Evolutionary conservation across 257 asterid genomes (phyloP).

Genomic region (Paulownia fortunei): DNA sequence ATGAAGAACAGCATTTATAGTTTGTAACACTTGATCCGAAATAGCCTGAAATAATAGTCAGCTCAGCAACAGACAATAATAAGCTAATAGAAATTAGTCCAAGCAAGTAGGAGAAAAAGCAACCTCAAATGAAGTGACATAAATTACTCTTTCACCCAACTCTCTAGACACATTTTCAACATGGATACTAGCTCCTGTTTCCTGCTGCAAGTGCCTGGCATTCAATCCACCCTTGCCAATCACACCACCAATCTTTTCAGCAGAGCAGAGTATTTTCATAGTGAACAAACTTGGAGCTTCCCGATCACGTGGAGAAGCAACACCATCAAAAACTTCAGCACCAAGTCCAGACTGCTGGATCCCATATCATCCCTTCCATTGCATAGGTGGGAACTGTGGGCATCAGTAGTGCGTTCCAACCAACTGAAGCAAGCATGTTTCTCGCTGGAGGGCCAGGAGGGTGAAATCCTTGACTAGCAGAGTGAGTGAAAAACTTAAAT

Average conservation of each 20-base stretch:
- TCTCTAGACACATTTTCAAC: slow-evolving; percentile 48
- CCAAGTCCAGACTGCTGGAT: slow-evolving; percentile 45
- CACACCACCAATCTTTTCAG: slow-evolving; percentile 65
- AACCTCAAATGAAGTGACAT: slow-evolving; percentile 66
- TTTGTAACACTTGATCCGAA: slow-evolving; percentile 56
- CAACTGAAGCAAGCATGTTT: slow-evolving; percentile 47
- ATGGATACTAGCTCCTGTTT: slow-evolving; percentile 59
- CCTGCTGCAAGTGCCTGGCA: slow-evolving; percentile 57
- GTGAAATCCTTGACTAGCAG: slow-evolving; percentile 43
- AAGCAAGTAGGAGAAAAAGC: slow-evolving; percentile 14
- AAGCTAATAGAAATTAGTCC: slow-evolving; percentile 8
- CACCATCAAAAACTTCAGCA: slow-evolving; percentile 45
- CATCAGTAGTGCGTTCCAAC: slow-evolving; percentile 44
- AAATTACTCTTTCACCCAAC: slow-evolving; percentile 61
- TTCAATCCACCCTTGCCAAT: slow-evolving; percentile 69
- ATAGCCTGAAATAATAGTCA: slow-evolving; percentile 47
- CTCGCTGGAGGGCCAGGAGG: slow-evolving; percentile 47
- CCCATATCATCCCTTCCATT: slow-evolving; percentile 43
- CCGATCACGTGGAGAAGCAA: slow-evolving; percentile 41
- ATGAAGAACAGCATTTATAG: slow-evolving; percentile 64
- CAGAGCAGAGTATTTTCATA: slow-evolving; percentile 60
- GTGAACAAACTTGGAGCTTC: slow-evolving; percentile 55
- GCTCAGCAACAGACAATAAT: slow-evolving; percentile 30
- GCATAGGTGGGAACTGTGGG: slow-evolving; percentile 38
- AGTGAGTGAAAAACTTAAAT: slow-evolving; percentile 43